A percentile compares a stretch with the other conserved stretches of the same genome.
phyloP scores from a whole-genome alignment of 2,329 filamentous ascomycete genomes.

The Beauveria australis region DNA sequence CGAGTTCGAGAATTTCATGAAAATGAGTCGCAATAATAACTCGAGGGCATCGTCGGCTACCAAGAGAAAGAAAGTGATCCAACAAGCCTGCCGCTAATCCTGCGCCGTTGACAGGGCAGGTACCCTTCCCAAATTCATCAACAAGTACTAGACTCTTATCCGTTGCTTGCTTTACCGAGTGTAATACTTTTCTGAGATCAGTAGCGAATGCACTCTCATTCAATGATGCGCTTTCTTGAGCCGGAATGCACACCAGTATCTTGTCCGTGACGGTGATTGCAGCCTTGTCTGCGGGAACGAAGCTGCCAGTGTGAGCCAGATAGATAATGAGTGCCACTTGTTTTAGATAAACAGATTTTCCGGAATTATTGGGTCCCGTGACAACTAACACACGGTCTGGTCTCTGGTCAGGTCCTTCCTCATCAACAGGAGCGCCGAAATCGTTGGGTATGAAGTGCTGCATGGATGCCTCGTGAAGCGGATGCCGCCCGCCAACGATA shows the following conservation, averaged over 20 bases:
- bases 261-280: constrained; percentile 83
- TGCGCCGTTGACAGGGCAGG: constrained; percentile 48
- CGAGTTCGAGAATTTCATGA: constrained; percentile 64
- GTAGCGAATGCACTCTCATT: constrained; percentile 60
- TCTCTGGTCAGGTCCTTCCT: constrained; percentile 41
- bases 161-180: constrained; percentile 68
- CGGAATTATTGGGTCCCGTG: constrained; percentile 93
- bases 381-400: constrained; percentile 51
- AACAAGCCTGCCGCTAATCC: constrained; percentile 51
- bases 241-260: constrained; percentile 79
- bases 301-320: constrained; percentile 86
- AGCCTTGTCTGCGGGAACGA: constrained; percentile 72
- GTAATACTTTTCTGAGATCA: constrained; percentile 78
- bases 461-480: constrained; percentile 77
- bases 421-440: constrained; percentile 46
- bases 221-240: constrained; percentile 53
- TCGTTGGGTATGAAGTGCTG: constrained; percentile 77
- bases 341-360: constrained; percentile 93
- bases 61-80: constrained; percentile 44
- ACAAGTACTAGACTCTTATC: constrained; percentile 74
- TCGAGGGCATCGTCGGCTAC: constrained; percentile 37
- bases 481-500: constrained; percentile 74
- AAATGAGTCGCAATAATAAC: constrained; percentile 56
- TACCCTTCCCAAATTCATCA: constrained; percentile 78
- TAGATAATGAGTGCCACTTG: constrained; percentile 87